phyloP scores from a whole-genome alignment of 1,284 basidiomycete species.

The Stereum hirsutum region DNA sequence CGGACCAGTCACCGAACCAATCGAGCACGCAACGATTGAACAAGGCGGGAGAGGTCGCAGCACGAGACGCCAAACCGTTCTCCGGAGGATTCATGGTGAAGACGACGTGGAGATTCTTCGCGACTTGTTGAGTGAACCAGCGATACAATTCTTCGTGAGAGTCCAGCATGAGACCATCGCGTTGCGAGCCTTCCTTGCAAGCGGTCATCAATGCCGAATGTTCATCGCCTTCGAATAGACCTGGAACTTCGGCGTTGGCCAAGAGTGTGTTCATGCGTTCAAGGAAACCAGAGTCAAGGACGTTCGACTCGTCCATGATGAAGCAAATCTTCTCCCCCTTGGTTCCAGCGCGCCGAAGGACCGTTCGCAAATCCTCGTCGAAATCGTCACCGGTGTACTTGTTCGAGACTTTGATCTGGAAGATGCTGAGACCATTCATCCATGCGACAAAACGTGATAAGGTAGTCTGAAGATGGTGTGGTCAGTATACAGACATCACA shows the following conservation, averaged over 20 bases:
- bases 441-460: slow-evolving; percentile 98
- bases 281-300: slow-evolving; percentile 95
- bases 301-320: slow-evolving; percentile 99
- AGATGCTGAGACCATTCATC: slow-evolving; percentile 99
- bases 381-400: slow-evolving; percentile 98
- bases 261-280: slow-evolving; percentile 99
- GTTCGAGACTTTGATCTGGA: slow-evolving; percentile 98
- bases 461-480: slow-evolving; percentile 63
- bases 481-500: slow-evolving; percentile 8
- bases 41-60: slow-evolving; percentile 93
- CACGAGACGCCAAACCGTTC: slow-evolving; percentile 89
- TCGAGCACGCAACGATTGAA: slow-evolving; percentile 98
- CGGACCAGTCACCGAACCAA: slow-evolving; percentile 99
- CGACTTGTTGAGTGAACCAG: slow-evolving; percentile 97
- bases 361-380: slow-evolving; percentile 92
- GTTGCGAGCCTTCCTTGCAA: slow-evolving; percentile 97
- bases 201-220: slow-evolving; percentile 95
- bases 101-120: slow-evolving; percentile 93
- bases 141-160: slow-evolving; percentile 95
- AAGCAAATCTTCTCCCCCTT: slow-evolving; percentile 99
- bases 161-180: slow-evolving; percentile 96
- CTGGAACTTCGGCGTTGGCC: slow-evolving; percentile 99
- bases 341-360: slow-evolving; percentile 90
- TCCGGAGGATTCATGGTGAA: slow-evolving; percentile 99
- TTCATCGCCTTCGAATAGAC: slow-evolving; percentile 97